Evolutionary conservation across 371 early-diverging fungal genomes (phyloP), one percentile per base, ranked within the genome.

Genomic region (Saksenaea oblongispora): DNA sequence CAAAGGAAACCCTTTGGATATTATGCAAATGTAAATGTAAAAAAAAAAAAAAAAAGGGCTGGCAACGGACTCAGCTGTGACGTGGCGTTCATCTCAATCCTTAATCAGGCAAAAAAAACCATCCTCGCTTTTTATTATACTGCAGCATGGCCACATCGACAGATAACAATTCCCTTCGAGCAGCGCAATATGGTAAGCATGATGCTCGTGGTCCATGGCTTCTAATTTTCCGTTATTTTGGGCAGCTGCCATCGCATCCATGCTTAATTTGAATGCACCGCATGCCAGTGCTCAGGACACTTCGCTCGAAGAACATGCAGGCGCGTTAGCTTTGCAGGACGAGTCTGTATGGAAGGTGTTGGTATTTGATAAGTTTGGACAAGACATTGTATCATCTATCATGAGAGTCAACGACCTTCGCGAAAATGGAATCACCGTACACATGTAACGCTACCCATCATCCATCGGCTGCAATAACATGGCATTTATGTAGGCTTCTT

Each of bases 341-440:
- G 64, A 72, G 27, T 39, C 31, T 58, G 78, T 87, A 51, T 99
- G 99, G 99, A 99, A 98, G 71, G 96, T 98, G 3, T 78, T 99
- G 28, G 86, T 99, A 35, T 93, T 99, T 78, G 99, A 99, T 76
- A 80, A 88, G 65, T 88, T 90, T 64, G 94, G 98, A 4, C 95
- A 95, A 66, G 94, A 97, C 70, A 87, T 99, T 60, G 93, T 99
- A 56, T 95, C 98, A 9, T 97, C 99, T n/a, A 87, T 99, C 27
- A 86, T 99, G 62, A 93, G 93, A 62, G 94, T 99, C 17, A 96
- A 92, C 72, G 99, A 99, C 72, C 89, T 99, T 62, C 91, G 99
- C 61, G 98, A 98, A 63, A 86, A 92, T 69, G 99, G 99, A n/a
- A 90, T 99, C 31, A 99, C 99, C 1, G 94, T 98, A 31, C 98